Percentiles rank a stretch among this genome's conserved stretches.
phyloP scores from a whole-genome alignment of 2,329 filamentous ascomycete genomes.

The Colletotrichum endophyticum region DNA sequence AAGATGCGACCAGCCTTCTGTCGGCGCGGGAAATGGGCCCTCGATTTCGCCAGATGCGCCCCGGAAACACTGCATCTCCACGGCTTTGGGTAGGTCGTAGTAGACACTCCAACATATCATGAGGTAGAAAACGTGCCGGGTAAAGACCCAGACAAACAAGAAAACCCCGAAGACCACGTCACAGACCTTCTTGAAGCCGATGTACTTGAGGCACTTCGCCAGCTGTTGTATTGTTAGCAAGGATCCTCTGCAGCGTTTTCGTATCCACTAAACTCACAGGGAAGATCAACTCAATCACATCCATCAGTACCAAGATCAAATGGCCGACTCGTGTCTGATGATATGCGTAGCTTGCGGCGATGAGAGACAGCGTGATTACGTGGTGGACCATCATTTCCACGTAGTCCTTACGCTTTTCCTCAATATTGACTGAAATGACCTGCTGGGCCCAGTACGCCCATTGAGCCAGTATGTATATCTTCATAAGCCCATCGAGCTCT shows the following conservation, averaged over 20 bases:
- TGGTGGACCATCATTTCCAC: not conserved
- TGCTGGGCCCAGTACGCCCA: constrained; percentile 9
- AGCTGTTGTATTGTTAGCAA: not conserved
- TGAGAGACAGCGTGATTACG: not conserved
- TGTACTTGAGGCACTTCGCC: not conserved
- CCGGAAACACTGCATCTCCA: not conserved
- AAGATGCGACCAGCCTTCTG: not conserved
- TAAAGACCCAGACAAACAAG: not conserved
- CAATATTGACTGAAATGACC: constrained; percentile 1
- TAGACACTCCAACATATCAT: not conserved
- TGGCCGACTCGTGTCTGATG: not conserved
- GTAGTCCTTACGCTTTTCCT: not conserved
- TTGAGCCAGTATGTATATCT: not conserved
- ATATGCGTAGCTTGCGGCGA: not conserved
- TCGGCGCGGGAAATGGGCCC: not conserved
- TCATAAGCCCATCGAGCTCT: constrained; percentile 2
- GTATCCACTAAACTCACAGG: not conserved
- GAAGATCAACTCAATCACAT: not conserved
- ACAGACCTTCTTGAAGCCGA: not conserved
- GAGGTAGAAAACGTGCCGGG: not conserved
- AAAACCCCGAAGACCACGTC: not conserved
- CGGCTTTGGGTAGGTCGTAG: not conserved
- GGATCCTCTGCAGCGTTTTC: not conserved
- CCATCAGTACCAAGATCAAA: not conserved
- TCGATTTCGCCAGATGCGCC: not conserved